Conservation (phyloP, 345 rosid species). For the Mangifera indica region DNA sequence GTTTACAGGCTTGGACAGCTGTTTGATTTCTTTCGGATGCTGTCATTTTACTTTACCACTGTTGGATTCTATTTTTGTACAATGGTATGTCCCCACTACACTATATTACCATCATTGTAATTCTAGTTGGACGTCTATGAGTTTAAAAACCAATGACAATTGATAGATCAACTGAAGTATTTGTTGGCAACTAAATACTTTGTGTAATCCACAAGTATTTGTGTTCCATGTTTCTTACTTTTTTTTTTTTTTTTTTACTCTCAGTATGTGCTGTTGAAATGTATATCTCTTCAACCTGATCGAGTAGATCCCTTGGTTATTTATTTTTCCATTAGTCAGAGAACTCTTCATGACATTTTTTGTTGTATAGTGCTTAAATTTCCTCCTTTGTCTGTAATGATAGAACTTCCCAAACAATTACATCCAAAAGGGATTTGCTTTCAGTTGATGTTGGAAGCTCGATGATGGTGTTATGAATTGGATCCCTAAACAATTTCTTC, state of each 20-base stretch:
- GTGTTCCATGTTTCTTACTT: neutral
- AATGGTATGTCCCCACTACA: slow-evolving; percentile 56
- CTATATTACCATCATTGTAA: neutral
- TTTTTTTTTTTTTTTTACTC: neutral
- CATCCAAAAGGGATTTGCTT: neutral
- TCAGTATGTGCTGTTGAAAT: neutral
- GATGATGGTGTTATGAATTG: neutral
- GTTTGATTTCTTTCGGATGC: slow-evolving; percentile 94
- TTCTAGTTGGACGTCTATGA: neutral
- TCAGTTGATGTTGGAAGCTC: neutral
- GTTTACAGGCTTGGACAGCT: slow-evolving; percentile 98
- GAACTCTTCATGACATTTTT: neutral
- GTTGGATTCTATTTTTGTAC: slow-evolving; percentile 95
- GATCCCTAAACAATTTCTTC: slow-evolving; percentile 20
- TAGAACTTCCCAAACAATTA: neutral
- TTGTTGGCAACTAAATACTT: neutral
- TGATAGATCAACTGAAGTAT: neutral
- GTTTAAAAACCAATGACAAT: neutral
- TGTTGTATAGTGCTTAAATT: neutral
- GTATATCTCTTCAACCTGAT: neutral
- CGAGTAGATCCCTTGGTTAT: neutral
- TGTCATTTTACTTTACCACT: slow-evolving; percentile 95
- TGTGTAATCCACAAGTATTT: neutral
- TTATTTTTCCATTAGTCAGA: slow-evolving; percentile 1
- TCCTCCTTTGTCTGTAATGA: neutral